Evolutionary conservation across 2,329 filamentous ascomycete genomes (phyloP).

Genomic region (Fusarium falciforme): DNA sequence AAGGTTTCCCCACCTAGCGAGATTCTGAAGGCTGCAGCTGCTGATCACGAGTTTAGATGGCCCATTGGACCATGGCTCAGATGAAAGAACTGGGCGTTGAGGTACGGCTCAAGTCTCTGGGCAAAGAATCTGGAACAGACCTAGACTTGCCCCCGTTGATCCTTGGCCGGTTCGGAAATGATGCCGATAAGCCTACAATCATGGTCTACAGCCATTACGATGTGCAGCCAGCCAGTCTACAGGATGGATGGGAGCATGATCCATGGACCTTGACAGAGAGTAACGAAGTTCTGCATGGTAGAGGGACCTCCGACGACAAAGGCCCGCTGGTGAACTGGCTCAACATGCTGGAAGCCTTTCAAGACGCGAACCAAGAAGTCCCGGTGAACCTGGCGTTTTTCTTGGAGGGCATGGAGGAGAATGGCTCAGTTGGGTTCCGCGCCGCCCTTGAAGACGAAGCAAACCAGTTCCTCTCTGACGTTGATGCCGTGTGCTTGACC

Average conservation of each 20-base stretch:
- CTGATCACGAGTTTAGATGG: not conserved
- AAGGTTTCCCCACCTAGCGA: not conserved
- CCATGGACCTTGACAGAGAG: not conserved
- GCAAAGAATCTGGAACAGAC: not conserved
- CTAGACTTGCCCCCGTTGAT: not conserved
- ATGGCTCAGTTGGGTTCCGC: not conserved
- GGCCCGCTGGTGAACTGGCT: not conserved
- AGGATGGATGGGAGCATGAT: not conserved
- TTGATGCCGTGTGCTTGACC: not conserved
- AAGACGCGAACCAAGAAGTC: not conserved
- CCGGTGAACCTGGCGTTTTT: not conserved
- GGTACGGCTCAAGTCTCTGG: not conserved
- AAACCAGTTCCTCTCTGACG: not conserved
- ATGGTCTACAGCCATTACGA: not conserved
- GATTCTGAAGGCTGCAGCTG: not conserved
- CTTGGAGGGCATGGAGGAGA: not conserved
- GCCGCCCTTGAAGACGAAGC: not conserved
- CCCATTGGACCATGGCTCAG: not conserved
- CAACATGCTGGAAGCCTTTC: not conserved
- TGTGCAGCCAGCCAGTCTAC: not conserved
- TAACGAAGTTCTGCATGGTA: not conserved
- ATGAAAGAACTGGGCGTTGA: not conserved
- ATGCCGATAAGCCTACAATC: not conserved
- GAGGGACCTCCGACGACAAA: not conserved
- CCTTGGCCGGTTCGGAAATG: not conserved